A percentile compares a stretch with the other conserved stretches of the same genome.
phyloP scores from a whole-genome alignment of 345 rosid genomes.

The Microthlaspi erraticum region DNA sequence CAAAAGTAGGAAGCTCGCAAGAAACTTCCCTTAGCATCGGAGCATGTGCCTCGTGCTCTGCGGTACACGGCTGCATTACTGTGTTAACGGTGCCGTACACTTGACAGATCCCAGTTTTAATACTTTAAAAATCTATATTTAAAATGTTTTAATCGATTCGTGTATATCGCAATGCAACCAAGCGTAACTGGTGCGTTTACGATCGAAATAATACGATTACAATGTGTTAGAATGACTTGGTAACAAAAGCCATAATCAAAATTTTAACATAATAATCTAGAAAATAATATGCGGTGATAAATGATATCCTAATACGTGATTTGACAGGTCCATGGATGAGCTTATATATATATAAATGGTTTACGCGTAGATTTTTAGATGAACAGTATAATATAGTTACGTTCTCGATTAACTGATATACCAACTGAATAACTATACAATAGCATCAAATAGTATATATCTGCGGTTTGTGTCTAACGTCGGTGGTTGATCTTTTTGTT shows the following conservation, averaged over 20 bases:
- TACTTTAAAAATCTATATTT: neutral
- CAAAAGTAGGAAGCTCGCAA: constrained; percentile 53
- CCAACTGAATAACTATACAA: too few relatives aligned
- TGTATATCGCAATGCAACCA: neutral
- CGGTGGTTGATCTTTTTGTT: constrained; percentile 30
- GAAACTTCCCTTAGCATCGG: constrained; percentile 45
- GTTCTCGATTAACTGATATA: too few relatives aligned
- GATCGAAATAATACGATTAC: neutral
- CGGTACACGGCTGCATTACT: constrained; percentile 35
- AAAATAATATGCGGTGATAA: too few relatives aligned
- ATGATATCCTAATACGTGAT: too few relatives aligned
- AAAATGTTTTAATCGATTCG: neutral
- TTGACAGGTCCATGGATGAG: constrained; percentile 2
- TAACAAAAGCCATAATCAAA: too few relatives aligned
- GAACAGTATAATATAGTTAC: too few relatives aligned
- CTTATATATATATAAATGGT: too few relatives aligned
- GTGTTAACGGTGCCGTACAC: constrained; percentile 54
- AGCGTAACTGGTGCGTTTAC: neutral
- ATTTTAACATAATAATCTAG: too few relatives aligned
- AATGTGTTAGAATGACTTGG: neutral
- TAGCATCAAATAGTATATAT: neutral
- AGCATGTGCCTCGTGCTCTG: constrained; percentile 50
- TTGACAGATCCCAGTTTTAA: constrained; percentile 30
- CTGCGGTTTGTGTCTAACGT: neutral
- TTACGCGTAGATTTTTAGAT: too few relatives aligned